phyloP scores from a whole-genome alignment of 192 early-diverging fungal genomes.

The Kappamyces sp. region DNA sequence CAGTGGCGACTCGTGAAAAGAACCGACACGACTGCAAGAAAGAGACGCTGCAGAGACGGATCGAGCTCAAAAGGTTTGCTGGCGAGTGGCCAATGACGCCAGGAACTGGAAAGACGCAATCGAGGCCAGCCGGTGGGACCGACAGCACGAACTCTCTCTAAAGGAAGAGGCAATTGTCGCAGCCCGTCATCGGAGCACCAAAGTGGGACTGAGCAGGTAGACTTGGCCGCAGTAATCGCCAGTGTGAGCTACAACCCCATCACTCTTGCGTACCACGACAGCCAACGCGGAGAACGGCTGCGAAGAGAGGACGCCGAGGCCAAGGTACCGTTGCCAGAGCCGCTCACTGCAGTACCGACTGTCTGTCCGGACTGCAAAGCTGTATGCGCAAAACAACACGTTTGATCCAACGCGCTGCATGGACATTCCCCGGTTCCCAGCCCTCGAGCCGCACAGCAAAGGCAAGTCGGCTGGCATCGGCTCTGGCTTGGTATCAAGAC shows the following conservation, averaged over 20 bases:
- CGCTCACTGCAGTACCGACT: conserved; percentile 20
- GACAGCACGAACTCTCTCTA: background rate
- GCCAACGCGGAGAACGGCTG: conserved; percentile 24
- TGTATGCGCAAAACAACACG: conserved; percentile 42
- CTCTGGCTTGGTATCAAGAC: background rate
- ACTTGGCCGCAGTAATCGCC: background rate
- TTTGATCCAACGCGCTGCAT: conserved; percentile 37
- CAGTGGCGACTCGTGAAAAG: background rate
- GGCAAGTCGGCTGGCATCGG: background rate
- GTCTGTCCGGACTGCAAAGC: conserved; percentile 23
- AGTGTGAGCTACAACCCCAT: conserved; percentile 43
- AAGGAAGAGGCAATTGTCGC: background rate
- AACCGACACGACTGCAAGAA: background rate
- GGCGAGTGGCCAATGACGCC: background rate
- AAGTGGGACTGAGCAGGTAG: conserved; percentile 1
- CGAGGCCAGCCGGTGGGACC: background rate
- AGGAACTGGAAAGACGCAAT: conserved; percentile 2
- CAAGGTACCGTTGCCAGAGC: conserved; percentile 17
- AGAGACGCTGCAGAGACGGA: background rate
- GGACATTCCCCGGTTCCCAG: conserved; percentile 25
- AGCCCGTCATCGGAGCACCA: background rate
- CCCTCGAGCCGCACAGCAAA: background rate
- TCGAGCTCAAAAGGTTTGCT: conserved; percentile 4
- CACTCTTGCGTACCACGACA: conserved; percentile 28
- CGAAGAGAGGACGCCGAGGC: conserved; percentile 29